Evolutionary conservation across 306 rosid species (phyloP), one percentile per base, ranked within the genome.

Genomic region (Cicer arietinum): DNA sequence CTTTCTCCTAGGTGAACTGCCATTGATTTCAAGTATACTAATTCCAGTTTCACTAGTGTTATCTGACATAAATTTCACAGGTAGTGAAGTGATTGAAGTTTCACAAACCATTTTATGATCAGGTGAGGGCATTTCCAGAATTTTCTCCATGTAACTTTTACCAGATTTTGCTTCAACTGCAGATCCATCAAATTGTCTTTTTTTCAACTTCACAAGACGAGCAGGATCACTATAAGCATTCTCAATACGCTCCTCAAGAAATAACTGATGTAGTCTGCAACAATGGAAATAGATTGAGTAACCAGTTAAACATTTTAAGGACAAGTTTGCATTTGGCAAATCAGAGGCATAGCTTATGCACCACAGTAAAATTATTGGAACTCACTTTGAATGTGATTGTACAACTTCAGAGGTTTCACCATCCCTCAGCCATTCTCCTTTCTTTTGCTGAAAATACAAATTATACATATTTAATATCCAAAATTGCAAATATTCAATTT

Each of bases 301-400:
- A 76, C 41, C 51, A 67, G 67, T 82, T 54, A 79, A 70, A 61
- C 62, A 81, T 67, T 79, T 77, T 66, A 42, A 41, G 54, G 59
- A 66, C 74, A 25, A 12, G n/a, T 59, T 45, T 69, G 63, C 76
- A 79, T 52, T 79, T 20, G 17, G 46, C 22, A 77, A 81, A 56
- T 57, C 62, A 67, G 69, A 47, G 65, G 56, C 76, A 72, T 75
- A 41, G 64, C 56, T 46, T 59, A 73, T 51, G 79, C 73, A 74
- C 57, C 74, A 71, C 46, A 22, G 72, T 52, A 57, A 86, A 81
- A 71, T 64, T 51, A 81, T 20, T 51, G 86, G 73, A 42, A 71
- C 94, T 86, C 82, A 95, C 99, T 92, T 92, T 74, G 91, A 73
- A 89, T 89, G 99, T 42, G 98, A 83, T 16, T 90, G 48, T 12